These are phyloP conservation scores for Sclerotinia trifoliorum DNA, from an alignment of 2,329 filamentous ascomycete species.

Conservation along the genomic window DNA sequence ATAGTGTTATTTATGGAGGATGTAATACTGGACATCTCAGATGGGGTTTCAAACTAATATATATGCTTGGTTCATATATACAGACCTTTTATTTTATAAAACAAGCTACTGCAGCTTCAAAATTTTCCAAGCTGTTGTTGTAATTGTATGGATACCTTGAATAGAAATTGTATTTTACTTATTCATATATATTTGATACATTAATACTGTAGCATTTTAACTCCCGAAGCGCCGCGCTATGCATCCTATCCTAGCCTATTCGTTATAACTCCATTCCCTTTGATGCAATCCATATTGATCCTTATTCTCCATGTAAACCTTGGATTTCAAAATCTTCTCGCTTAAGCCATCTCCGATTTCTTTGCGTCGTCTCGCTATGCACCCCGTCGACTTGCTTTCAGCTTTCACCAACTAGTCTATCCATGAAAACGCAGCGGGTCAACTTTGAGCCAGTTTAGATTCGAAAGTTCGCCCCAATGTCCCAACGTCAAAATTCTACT, in stretches of 20 bases:
- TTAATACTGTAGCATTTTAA: neutral
- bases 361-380: neutral
- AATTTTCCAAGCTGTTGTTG: neutral
- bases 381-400: neutral
- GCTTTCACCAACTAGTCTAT: neutral
- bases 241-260: neutral
- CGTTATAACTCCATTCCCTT: neutral
- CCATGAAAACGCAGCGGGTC: neutral
- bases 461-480: neutral
- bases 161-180: neutral
- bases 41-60: too few relatives aligned
- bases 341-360: neutral
- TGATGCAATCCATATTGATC: neutral
- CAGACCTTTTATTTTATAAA: too few relatives aligned
- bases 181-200: neutral
- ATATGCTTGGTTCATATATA: too few relatives aligned
- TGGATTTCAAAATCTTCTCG: neutral
- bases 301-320: neutral
- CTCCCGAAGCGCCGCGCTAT: constrained; percentile 17
- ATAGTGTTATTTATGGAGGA: too few relatives aligned
- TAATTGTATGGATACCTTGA: neutral
- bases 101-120: too few relatives aligned
- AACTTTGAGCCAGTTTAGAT: neutral
- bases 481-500: neutral
- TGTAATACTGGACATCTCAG: too few relatives aligned